Percentiles rank a stretch among this genome's conserved stretches.
These are phyloP conservation scores for Claviceps spartinae DNA, from an alignment of 2,329 filamentous ascomycete genomes.

Conservation along the genomic window DNA sequence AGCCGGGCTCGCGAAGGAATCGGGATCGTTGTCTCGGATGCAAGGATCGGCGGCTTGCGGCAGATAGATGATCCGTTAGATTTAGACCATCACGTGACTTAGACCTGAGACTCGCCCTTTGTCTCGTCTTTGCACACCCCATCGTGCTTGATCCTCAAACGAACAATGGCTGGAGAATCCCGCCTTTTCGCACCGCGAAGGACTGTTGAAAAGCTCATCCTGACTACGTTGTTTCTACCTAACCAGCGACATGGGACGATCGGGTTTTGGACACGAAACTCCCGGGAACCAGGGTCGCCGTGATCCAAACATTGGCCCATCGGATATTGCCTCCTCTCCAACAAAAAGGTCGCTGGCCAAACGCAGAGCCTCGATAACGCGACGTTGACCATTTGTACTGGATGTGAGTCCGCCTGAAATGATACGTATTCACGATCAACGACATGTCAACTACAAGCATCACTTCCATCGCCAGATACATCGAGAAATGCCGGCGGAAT, in stretches of 20 bases:
- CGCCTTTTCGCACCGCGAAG: neutral
- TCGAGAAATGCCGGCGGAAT: neutral
- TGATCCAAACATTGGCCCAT: conserved; percentile 1
- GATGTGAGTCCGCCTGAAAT: neutral
- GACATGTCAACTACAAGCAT: neutral
- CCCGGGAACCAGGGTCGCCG: neutral
- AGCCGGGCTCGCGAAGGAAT: neutral
- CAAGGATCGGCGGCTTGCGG: neutral
- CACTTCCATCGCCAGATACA: neutral
- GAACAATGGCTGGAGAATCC: neutral
- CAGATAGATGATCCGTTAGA: neutral
- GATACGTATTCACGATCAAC: neutral
- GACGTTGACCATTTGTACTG: neutral
- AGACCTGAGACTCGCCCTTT: neutral
- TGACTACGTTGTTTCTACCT: neutral
- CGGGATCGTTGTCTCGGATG: no score
- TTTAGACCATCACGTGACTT: neutral
- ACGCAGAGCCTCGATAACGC: neutral
- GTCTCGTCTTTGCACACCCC: neutral
- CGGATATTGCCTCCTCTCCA: neutral
- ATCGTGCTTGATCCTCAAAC: neutral
- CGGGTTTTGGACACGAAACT: neutral
- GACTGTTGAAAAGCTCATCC: neutral
- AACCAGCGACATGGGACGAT: neutral
- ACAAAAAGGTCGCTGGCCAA: neutral